Evolutionary conservation across 371 early-diverging fungal genomes (phyloP), one percentile per base, ranked within the genome.

Genomic region (Catenaria anguillulae): DNA sequence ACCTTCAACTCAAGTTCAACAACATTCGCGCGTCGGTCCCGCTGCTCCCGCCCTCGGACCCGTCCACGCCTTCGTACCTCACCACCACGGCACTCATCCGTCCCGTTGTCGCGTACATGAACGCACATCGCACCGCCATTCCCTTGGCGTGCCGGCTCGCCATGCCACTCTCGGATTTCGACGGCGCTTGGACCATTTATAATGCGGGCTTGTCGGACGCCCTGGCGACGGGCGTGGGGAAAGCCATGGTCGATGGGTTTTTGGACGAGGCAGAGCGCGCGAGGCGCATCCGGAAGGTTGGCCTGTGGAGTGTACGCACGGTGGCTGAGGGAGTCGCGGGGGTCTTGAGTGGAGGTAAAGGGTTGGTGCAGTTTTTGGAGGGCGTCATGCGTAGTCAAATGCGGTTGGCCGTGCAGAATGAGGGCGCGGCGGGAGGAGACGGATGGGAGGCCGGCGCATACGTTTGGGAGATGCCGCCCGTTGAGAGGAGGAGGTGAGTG

Each of bases 91-190:
- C 94, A 6, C 76, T 93, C 68, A 82, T 93, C 17, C 77, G 95
- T 2, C 96, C 97, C 0, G 80, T 95, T n/a, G 89, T 95, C 0
- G 94, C 86, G 3, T 97, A 87, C 66, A 87, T 97, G 80, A 93
- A 94, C 67, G 82, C 86, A 19, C 88, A 93, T 71, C 82, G 88
- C 37, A 89, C 90, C 1, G 79, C 81, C 48, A 84, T 90, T 5
- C 88, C 91, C 1, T 82, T 95, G 68, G 78, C 83, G 29, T 86
- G 86, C 64, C 82, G 84, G 54, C 76, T 89, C 13, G 82, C 84
- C 31, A 78, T 89, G 75, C 83, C 84, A 61, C 63, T 88, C 84
- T 69, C 72, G 56, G 85, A 93, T 63, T 93, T 93, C 71, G 87
- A 93, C 69, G 97, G 97, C 21, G 78, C 93, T 0, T 95, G 94